Conservation (phyloP, 108 stramenopile genomes). For the Fragilaria crotonensis region DNA sequence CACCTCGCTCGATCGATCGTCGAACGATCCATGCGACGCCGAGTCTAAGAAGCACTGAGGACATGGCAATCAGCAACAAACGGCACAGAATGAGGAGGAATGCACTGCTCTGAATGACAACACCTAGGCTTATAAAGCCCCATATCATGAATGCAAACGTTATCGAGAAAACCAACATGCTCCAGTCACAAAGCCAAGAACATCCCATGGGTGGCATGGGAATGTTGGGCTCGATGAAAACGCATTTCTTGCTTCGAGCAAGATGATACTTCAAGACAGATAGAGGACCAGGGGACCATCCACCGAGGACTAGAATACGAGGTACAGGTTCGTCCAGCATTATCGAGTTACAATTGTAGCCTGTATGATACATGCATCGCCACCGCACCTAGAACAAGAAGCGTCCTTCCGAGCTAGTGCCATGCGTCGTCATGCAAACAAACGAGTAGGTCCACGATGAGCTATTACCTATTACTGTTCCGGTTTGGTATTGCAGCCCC, state of each 20-base stretch:
- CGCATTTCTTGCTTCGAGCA: not conserved
- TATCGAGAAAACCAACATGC: too few relatives aligned
- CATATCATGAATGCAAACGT: not conserved
- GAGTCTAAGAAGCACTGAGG: not conserved
- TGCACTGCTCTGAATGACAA: not conserved
- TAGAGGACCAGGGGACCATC: constrained; percentile 2
- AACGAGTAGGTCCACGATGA: too few relatives aligned
- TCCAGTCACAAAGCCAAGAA: not conserved
- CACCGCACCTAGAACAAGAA: too few relatives aligned
- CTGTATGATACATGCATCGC: too few relatives aligned
- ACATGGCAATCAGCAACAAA: not conserved
- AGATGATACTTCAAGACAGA: not conserved
- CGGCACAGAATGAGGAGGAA: not conserved
- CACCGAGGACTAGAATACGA: not conserved
- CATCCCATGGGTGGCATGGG: not conserved
- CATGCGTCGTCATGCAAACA: too few relatives aligned
- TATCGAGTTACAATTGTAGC: too few relatives aligned
- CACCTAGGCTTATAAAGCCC: too few relatives aligned
- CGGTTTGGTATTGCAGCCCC: too few relatives aligned
- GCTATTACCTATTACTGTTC: too few relatives aligned
- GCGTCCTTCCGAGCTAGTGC: too few relatives aligned
- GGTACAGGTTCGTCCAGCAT: too few relatives aligned
- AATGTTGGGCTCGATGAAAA: not conserved
- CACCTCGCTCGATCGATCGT: not conserved
- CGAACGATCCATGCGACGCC: not conserved